A percentile compares a stretch with the other conserved stretches of the same genome.
Conservation (phyloP, 768 basidiomycete genomes). For the Rhizopogon sp. region DNA sequence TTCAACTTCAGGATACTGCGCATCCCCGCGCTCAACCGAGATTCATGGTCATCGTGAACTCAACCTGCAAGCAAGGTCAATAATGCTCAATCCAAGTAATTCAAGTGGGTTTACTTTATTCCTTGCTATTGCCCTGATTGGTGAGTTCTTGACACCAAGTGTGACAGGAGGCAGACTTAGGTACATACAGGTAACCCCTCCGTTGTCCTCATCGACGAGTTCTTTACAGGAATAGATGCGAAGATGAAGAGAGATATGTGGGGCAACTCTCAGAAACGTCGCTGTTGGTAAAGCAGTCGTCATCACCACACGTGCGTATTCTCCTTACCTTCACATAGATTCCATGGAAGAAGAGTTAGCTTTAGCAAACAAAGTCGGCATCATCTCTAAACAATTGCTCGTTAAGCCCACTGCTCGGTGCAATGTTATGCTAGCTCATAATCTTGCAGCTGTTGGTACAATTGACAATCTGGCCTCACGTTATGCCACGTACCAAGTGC, state of each 20-base stretch:
- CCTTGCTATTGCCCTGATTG: conserved; percentile 72
- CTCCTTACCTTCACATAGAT: conserved; percentile 33
- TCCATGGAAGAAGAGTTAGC: conserved; percentile 85
- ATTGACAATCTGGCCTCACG: conserved; percentile 57
- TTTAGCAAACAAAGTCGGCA: conserved; percentile 73
- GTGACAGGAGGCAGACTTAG: not conserved
- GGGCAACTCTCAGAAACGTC: conserved; percentile 63
- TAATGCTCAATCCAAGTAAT: too few relatives aligned
- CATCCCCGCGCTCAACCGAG: too few relatives aligned
- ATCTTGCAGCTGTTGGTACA: conserved; percentile 55
- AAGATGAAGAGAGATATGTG: conserved; percentile 86
- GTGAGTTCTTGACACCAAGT: conserved; percentile 24
- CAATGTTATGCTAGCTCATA: not conserved
- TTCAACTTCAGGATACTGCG: too few relatives aligned
- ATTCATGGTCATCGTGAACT: too few relatives aligned
- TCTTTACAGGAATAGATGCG: conserved; percentile 78
- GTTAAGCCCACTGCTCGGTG: conserved; percentile 34
- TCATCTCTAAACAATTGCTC: conserved; percentile 65
- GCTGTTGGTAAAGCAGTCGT: conserved; percentile 65
- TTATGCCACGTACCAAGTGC: conserved; percentile 73
- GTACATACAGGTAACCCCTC: conserved; percentile 56
- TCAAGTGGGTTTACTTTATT: conserved; percentile 17
- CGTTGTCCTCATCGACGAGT: conserved; percentile 78
- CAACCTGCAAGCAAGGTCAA: too few relatives aligned
- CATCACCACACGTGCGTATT: conserved; percentile 60